Percentiles rank a stretch among this genome's conserved stretches.
Evolutionary conservation across 2,329 filamentous ascomycete genomes (phyloP).

Genomic region (Pseudogymnoascus sp.): DNA sequence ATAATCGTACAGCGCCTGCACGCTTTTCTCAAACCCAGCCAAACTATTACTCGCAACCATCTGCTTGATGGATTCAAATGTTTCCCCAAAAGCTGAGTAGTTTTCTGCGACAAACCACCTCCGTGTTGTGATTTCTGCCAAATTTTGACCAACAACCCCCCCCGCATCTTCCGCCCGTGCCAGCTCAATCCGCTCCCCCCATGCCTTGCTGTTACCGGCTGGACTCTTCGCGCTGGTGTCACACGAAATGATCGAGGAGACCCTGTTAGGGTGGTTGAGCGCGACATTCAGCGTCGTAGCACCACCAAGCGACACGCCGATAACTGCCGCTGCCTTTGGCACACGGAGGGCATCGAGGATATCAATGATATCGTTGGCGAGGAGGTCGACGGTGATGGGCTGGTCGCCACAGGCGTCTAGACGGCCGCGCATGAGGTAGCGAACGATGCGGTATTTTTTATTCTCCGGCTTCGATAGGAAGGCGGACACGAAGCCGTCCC

Average conservation of each 20-base stretch:
- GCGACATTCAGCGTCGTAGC: slow-evolving; percentile 68
- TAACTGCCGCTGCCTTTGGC: slow-evolving; percentile 52
- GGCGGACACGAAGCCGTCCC: slow-evolving; percentile 58
- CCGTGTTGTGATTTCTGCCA: slow-evolving; percentile 63
- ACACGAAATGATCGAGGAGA: slow-evolving; percentile 59
- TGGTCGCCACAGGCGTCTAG: slow-evolving; percentile 12
- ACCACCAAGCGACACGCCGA: slow-evolving; percentile 76
- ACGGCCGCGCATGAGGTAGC: slow-evolving; percentile 65
- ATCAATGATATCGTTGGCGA: slow-evolving; percentile 58
- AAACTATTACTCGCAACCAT: slow-evolving; percentile 65
- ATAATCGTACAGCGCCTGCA: slow-evolving; percentile 64
- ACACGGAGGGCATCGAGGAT: slow-evolving; percentile 64
- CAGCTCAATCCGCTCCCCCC: slow-evolving; percentile 66
- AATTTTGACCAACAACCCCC: slow-evolving; percentile 51
- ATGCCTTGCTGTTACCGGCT: slow-evolving; percentile 65
- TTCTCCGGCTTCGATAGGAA: slow-evolving; percentile 22
- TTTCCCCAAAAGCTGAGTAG: slow-evolving; percentile 45
- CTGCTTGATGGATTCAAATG: slow-evolving; percentile 49
- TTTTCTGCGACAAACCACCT: slow-evolving; percentile 62
- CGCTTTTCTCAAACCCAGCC: slow-evolving; percentile 58
- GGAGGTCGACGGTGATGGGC: slow-evolving; percentile 37
- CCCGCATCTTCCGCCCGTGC: slow-evolving; percentile 42
- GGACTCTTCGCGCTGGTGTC: slow-evolving; percentile 71
- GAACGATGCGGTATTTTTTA: slow-evolving; percentile 57
- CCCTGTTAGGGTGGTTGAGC: slow-evolving; percentile 51